Percentiles rank a stretch among this genome's conserved stretches.
Evolutionary conservation across 495 filamentous ascomycete species (phyloP).

Genomic region (Hypoxylon fuscum): DNA sequence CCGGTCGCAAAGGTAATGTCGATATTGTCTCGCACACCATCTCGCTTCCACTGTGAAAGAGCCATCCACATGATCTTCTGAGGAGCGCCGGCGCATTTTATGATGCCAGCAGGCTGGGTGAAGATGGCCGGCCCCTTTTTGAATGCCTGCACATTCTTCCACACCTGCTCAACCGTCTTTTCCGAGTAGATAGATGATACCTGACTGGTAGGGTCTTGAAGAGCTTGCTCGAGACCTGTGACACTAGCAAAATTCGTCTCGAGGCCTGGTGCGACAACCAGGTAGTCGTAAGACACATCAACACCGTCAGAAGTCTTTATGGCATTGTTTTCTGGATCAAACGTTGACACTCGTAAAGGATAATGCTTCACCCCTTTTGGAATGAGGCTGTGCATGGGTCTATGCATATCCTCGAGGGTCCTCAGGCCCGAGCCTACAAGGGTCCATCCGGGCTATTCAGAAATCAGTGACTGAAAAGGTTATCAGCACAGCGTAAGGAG

Average conservation of each 20-base stretch:
- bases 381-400: conserved; percentile 61
- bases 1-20: conserved; percentile 72
- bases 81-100: conserved; percentile 76
- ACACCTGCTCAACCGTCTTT: conserved; percentile 67
- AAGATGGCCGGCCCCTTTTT: conserved; percentile 70
- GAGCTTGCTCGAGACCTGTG: conserved; percentile 68
- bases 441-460: conserved; percentile 70
- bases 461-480: conserved; percentile 4
- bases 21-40: conserved; percentile 68
- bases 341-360: conserved; percentile 59
- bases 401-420: conserved; percentile 61
- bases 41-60: conserved; percentile 69
- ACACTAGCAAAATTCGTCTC: conserved; percentile 63
- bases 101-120: conserved; percentile 70
- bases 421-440: conserved; percentile 73
- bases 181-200: conserved; percentile 75
- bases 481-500: neutral
- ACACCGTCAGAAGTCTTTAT: conserved; percentile 67
- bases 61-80: conserved; percentile 80
- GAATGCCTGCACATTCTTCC: conserved; percentile 62
- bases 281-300: conserved; percentile 69
- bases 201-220: conserved; percentile 60
- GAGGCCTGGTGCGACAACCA: conserved; percentile 72
- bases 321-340: conserved; percentile 65
- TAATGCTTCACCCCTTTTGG: conserved; percentile 71